Evolutionary conservation across 129 eudicot genomes (phyloP).

Genomic region (Tagetes patula): DNA sequence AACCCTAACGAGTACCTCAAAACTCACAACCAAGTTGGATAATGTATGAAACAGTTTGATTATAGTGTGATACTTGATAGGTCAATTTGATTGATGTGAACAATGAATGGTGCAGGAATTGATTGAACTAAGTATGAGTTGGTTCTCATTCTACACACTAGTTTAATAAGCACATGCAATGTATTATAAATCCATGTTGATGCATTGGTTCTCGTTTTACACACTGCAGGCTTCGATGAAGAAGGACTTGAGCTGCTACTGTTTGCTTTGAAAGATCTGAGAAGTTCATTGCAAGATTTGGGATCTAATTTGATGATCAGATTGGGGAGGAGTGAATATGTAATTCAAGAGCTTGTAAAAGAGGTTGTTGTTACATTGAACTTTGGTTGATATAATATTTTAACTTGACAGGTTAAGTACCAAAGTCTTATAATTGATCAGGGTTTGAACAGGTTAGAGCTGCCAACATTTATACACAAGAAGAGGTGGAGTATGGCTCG

Average conservation of each 20-base stretch:
- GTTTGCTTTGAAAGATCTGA: conserved; percentile 74
- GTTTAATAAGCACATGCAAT: neutral
- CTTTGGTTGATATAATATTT: conserved; percentile 6
- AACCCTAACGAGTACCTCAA: no score
- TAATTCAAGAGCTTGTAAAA: conserved; percentile 60
- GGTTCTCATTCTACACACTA: neutral
- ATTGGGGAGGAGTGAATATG: conserved; percentile 67
- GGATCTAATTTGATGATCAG: conserved; percentile 91
- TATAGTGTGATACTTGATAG: conserved; percentile 1
- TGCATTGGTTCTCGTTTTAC: conserved; percentile 23
- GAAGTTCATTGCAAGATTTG: conserved; percentile 58
- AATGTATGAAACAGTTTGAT: neutral
- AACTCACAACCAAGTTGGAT: no score
- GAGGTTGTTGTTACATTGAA: conserved; percentile 80
- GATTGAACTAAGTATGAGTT: conserved; percentile 3
- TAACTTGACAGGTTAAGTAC: conserved; percentile 25
- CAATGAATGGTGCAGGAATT: conserved; percentile 9
- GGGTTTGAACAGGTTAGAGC: conserved; percentile 77
- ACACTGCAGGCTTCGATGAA: conserved; percentile 59
- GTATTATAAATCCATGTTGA: neutral
- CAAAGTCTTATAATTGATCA: conserved; percentile 35
- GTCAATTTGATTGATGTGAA: conserved; percentile 5
- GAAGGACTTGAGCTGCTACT: conserved; percentile 76
- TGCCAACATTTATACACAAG: conserved; percentile 63
- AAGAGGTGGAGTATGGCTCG: conserved; percentile 77